These are phyloP conservation scores for Fusarium sp. DNA, from an alignment of 2,329 filamentous ascomycete genomes.

Conservation along the genomic window DNA sequence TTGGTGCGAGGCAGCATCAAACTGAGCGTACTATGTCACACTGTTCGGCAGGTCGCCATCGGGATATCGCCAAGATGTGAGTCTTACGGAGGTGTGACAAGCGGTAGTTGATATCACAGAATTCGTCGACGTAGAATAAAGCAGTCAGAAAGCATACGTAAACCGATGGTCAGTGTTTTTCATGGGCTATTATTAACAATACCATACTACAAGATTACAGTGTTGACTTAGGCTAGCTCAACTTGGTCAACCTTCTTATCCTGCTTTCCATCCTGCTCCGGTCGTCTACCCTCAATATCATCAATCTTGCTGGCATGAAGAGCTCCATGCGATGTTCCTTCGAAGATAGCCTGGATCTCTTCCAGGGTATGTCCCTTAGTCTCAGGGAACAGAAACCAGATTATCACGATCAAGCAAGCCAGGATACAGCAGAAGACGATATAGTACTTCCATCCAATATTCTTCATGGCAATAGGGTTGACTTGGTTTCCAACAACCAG, in stretches of 20 bases:
- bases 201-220: too few relatives aligned
- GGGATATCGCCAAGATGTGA: background rate
- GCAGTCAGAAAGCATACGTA: background rate
- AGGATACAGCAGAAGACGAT: slow-evolving; percentile 53
- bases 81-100: too few relatives aligned
- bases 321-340: slow-evolving; percentile 24
- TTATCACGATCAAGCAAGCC: slow-evolving; percentile 44
- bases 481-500: slow-evolving; percentile 53
- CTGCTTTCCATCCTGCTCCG: slow-evolving; percentile 15
- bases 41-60: background rate
- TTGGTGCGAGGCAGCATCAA: background rate
- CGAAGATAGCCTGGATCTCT: slow-evolving; percentile 47
- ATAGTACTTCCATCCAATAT: slow-evolving; percentile 55
- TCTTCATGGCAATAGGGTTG: slow-evolving; percentile 54
- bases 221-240: slow-evolving; percentile 12
- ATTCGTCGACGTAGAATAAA: too few relatives aligned
- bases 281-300: slow-evolving; percentile 13
- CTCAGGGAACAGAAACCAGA: slow-evolving; percentile 53
- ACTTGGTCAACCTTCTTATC: slow-evolving; percentile 30
- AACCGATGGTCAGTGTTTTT: background rate
- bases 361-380: slow-evolving; percentile 48
- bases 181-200: background rate
- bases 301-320: slow-evolving; percentile 9
- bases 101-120: background rate
- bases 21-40: background rate